Evolutionary conservation across 306 rosid genomes (phyloP).

Genomic region (Mimosa pudica): DNA sequence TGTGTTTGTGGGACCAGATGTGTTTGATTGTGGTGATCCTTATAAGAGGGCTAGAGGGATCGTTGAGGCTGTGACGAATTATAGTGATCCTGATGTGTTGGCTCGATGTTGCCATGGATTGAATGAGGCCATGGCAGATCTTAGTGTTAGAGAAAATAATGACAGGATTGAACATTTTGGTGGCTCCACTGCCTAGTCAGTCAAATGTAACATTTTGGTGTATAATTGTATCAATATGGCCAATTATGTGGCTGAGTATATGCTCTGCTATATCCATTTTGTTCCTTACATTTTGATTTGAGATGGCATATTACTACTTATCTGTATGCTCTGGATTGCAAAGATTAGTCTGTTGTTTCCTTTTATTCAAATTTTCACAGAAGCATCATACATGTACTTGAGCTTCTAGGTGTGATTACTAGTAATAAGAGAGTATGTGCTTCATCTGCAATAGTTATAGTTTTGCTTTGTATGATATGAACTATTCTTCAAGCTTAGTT

Average conservation of each 20-base stretch:
- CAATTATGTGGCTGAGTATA: conserved; percentile 5
- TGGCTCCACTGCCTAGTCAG: conserved; percentile 10
- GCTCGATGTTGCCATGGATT: conserved; percentile 56
- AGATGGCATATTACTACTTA: conserved; percentile 23
- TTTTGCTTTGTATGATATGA: not conserved
- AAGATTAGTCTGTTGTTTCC: not conserved
- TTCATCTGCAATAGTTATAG: not conserved
- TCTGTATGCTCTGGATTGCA: not conserved
- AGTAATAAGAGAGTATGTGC: not conserved
- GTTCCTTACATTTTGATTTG: not conserved
- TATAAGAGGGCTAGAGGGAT: conserved; percentile 62
- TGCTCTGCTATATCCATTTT: not conserved
- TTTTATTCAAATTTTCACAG: not conserved
- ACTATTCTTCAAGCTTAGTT: not conserved
- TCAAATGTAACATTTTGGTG: not conserved
- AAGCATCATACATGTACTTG: conserved; percentile 14
- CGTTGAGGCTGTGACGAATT: conserved; percentile 59
- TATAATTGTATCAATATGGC: conserved; percentile 20
- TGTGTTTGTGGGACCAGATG: conserved; percentile 58
- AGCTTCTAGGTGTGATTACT: conserved; percentile 4
- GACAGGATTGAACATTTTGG: conserved; percentile 51
- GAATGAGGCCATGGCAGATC: conserved; percentile 40
- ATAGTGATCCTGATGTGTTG: conserved; percentile 63
- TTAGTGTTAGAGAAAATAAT: conserved; percentile 42
- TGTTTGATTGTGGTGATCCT: conserved; percentile 55